Base-by-base conservation (phyloP, 2,329 filamentous ascomycete genomes). In the Clonostachys rosea region DNA sequence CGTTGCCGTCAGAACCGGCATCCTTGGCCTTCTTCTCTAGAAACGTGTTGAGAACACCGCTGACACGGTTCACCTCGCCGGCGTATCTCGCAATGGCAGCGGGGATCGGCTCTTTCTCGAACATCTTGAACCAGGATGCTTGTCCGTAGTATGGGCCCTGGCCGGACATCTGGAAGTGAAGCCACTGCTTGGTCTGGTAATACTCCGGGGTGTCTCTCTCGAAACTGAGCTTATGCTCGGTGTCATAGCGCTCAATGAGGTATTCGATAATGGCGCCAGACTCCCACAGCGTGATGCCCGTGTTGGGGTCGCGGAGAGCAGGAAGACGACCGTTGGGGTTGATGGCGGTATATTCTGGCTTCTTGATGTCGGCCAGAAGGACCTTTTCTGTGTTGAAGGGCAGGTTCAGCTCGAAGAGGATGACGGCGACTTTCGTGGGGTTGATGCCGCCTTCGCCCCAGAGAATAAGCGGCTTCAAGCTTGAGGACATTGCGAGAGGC, bases 71-170 rank as follows among this genome's bases (percentile, higher is more conserved):
- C 33, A 53, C 53, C 51, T 67, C 54, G 30, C 61, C 55, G 10
- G 50, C 50, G 51, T 67, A 67, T 7, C 63, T 56, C 35, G 59
- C 52, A 50, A 57, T 61, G 10, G 64, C 46, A 12, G 58, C 48
- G 34, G 62, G 61, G 5, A 40, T 40, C 2, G 50, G 51, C 45
- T 64, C 55, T 14, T 20, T 14, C 8, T 24, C 11, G 40, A 16
- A 16, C 48, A 42, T 63, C 6, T 47, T 49, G 49, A 64, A 67
- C 62, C 63, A 67, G 8, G 54, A 48, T 16, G 51, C 54, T 53
- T 62, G 65, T 41, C 64, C 63, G 42, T 54, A 69, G 49, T 70
- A 69, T 2, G 67, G 67, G 1, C 66, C 67, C 53, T 68, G 66
- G 14, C 67, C 66, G 14, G 63, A 68, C 51, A 61, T 61, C 44